These are phyloP conservation scores for Oropetium thomaeum DNA, from an alignment of 176 grass and related monocot genomes.

Conservation along the genomic window DNA sequence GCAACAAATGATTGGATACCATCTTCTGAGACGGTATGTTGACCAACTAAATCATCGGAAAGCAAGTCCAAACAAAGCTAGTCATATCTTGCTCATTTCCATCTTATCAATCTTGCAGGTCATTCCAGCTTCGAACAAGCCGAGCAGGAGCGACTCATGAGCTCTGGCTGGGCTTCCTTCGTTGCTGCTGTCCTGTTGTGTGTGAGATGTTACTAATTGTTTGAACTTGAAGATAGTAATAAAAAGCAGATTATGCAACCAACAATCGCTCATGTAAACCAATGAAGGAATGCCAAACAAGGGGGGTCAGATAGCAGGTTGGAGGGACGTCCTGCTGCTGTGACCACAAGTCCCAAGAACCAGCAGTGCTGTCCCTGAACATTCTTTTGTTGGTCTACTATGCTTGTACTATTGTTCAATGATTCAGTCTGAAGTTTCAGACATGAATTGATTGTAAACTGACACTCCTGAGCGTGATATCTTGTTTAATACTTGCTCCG, in stretches of 20 bases:
- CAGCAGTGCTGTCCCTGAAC: background rate
- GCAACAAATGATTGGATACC: constrained; percentile 91
- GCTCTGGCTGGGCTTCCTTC: background rate
- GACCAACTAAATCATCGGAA: background rate
- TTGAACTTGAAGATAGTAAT: constrained; percentile 17
- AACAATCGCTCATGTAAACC: too few species aligned
- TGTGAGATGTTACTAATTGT: background rate
- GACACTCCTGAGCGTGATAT: background rate
- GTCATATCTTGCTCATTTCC: background rate
- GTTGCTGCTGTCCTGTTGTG: background rate
- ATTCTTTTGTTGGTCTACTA: background rate
- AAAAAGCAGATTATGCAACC: background rate
- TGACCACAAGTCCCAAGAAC: background rate
- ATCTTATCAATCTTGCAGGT: constrained; percentile 33
- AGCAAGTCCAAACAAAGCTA: background rate
- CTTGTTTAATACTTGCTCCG: too few species aligned
- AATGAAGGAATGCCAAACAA: background rate
- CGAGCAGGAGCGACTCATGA: constrained; percentile 71
- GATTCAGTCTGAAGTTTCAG: background rate
- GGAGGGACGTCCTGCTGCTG: background rate
- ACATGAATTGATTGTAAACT: background rate
- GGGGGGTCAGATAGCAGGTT: background rate
- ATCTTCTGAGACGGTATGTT: constrained; percentile 63
- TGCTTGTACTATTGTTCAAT: background rate
- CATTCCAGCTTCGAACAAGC: constrained; percentile 70